Conservation (phyloP, 148 eudicot genomes). For the Suaeda aralocaspica region DNA sequence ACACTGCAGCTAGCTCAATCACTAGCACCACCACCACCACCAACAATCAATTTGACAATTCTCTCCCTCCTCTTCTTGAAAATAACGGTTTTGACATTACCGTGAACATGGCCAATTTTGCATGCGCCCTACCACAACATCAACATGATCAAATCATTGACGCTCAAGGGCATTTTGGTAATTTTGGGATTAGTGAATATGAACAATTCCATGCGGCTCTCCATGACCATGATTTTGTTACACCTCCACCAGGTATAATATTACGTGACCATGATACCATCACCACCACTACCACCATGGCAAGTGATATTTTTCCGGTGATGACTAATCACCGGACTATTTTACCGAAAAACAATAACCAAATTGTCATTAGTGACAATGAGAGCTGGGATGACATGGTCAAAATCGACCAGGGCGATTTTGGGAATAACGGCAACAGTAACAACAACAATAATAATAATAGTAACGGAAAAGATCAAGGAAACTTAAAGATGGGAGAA, state of each 20-base stretch:
- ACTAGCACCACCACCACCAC: neutral
- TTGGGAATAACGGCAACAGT: neutral
- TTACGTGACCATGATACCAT: neutral
- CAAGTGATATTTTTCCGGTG: neutral
- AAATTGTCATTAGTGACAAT: neutral
- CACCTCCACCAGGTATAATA: neutral
- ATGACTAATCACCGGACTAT: neutral
- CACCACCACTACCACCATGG: too few relatives aligned
- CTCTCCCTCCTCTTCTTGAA: constrained; percentile 17
- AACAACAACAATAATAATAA: constrained; percentile 13
- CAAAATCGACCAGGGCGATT: neutral
- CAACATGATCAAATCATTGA: neutral
- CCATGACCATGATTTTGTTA: neutral
- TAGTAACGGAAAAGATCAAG: constrained; percentile 29
- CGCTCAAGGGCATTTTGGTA: neutral
- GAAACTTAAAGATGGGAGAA: constrained; percentile 59
- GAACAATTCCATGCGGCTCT: neutral
- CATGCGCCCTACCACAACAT: constrained; percentile 2
- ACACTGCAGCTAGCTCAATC: neutral
- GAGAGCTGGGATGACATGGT: constrained; percentile 10
- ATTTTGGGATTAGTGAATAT: neutral
- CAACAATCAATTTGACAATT: constrained; percentile 19
- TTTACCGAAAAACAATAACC: neutral
- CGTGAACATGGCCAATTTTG: constrained; percentile 3
- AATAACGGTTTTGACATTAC: neutral